phyloP scores from a whole-genome alignment of 2,329 filamentous ascomycete species.

The Didymella pinodella region DNA sequence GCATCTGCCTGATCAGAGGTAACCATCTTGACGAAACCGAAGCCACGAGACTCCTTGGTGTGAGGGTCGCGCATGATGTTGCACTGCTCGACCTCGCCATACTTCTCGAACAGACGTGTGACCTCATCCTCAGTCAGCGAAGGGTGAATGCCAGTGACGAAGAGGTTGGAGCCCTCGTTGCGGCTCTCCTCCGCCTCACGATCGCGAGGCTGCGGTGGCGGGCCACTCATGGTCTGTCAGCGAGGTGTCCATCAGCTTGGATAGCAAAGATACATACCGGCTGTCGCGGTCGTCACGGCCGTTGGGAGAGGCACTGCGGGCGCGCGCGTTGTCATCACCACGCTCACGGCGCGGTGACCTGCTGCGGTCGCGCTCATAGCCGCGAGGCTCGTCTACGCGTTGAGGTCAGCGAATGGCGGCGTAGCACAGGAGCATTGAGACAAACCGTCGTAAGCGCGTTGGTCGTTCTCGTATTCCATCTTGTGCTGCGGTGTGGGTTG shows the following conservation, averaged over 20 bases:
- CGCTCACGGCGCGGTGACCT: conserved; percentile 66
- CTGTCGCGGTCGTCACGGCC: conserved; percentile 64
- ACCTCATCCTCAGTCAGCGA: conserved; percentile 89
- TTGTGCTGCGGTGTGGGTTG: conserved; percentile 51
- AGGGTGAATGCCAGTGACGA: conserved; percentile 97
- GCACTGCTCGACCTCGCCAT: conserved; percentile 98
- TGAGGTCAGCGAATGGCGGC: conserved; percentile 28
- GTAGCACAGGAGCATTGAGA: conserved; percentile 27
- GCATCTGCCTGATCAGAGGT: conserved; percentile 94
- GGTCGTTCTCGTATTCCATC: conserved; percentile 72
- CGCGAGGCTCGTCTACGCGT: conserved; percentile 63
- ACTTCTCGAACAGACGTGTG: conserved; percentile 95
- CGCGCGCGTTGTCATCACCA: conserved; percentile 62
- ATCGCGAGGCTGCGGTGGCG: conserved; percentile 56
- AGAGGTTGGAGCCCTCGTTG: conserved; percentile 97
- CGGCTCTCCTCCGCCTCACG: conserved; percentile 79
- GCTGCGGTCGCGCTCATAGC: conserved; percentile 71
- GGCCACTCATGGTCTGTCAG: conserved; percentile 53
- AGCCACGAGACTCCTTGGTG: conserved; percentile 97
- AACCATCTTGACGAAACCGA: conserved; percentile 99
- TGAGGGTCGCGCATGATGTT: conserved; percentile 99
- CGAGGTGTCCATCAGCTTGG: neutral
- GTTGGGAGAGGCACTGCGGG: conserved; percentile 71
- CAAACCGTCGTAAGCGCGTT: conserved; percentile 72
- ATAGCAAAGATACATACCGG: conserved; percentile 39